Percentiles rank a stretch among this genome's conserved stretches.
phyloP scores from a whole-genome alignment of 306 rosid species.

The Trifolium subterraneum region DNA sequence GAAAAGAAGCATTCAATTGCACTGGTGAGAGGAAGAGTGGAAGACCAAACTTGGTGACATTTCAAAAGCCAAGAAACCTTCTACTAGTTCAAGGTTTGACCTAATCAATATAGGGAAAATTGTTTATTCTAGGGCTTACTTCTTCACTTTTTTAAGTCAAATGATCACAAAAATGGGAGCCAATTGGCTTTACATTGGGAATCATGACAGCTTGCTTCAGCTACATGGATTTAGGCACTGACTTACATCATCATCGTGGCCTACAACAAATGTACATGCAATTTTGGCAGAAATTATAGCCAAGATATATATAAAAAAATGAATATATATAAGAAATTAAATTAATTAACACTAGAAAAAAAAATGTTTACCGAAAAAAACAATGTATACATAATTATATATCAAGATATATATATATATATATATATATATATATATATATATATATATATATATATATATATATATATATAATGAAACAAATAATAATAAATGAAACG shows the following conservation, averaged over 20 bases:
- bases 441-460: no score
- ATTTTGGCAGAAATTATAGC: conserved; percentile 36
- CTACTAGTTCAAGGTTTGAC: conserved; percentile 41
- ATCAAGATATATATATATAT: background rate
- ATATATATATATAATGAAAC: background rate
- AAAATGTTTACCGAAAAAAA: background rate
- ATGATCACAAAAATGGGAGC: conserved; percentile 44
- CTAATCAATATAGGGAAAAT: conserved; percentile 37
- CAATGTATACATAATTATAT: background rate
- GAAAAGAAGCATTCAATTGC: background rate
- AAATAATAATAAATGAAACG: conserved; percentile 43
- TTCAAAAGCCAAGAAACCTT: conserved; percentile 25
- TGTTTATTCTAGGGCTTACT: conserved; percentile 28
- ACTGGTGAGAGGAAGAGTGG: background rate
- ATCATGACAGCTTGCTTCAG: conserved; percentile 50
- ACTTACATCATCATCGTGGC: conserved; percentile 48
- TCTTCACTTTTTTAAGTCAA: conserved; percentile 40
- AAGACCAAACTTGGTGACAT: background rate
- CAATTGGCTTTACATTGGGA: conserved; percentile 54
- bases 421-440: no score
- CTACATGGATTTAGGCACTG: conserved; percentile 38
- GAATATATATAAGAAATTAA: no score
- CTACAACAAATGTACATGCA: conserved; percentile 43
- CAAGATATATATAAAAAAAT: background rate
- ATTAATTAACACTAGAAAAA: no score